Percentiles rank a stretch among this genome's conserved stretches.
phyloP scores from a whole-genome alignment of 371 early-diverging fungal genomes.

The Circinella umbellata region DNA sequence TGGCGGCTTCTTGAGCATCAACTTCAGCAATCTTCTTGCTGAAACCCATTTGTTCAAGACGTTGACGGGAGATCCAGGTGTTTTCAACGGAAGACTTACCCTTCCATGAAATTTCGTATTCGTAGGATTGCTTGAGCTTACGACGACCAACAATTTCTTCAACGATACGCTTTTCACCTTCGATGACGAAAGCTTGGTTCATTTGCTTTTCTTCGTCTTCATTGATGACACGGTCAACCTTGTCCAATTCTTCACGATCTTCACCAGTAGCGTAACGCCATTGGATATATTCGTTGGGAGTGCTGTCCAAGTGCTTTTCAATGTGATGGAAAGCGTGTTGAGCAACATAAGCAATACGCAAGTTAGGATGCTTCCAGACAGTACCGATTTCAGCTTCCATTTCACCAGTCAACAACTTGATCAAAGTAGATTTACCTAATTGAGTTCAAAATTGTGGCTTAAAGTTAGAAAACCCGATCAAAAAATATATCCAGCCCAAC shows the following conservation, averaged over 20 bases:
- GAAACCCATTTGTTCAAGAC: slow-evolving; percentile 72
- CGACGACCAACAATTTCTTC: slow-evolving; percentile 69
- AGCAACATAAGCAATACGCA: slow-evolving; percentile 87
- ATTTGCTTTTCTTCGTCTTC: slow-evolving; percentile 70
- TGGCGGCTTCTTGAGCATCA: slow-evolving; percentile 71
- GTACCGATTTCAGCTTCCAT: slow-evolving; percentile 67
- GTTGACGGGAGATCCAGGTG: slow-evolving; percentile 75
- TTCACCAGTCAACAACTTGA: slow-evolving; percentile 87
- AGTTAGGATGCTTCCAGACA: slow-evolving; percentile 80
- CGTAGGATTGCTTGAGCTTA: slow-evolving; percentile 72
- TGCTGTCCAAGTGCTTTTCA: slow-evolving; percentile 79
- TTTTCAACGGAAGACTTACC: slow-evolving; percentile 67
- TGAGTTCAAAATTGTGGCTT: too few species aligned
- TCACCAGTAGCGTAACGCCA: slow-evolving; percentile 86
- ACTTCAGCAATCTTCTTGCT: slow-evolving; percentile 67
- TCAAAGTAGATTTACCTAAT: slow-evolving; percentile 68
- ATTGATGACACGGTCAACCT: slow-evolving; percentile 63
- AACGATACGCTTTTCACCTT: slow-evolving; percentile 67
- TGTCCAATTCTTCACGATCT: slow-evolving; percentile 79
- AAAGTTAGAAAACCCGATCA: too few species aligned
- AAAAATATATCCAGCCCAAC: too few species aligned
- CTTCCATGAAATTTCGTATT: slow-evolving; percentile 71
- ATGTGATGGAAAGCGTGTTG: slow-evolving; percentile 91
- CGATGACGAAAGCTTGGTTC: slow-evolving; percentile 64
- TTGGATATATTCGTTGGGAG: slow-evolving; percentile 85